Evolutionary conservation across 495 filamentous ascomycete genomes (phyloP).

Genomic region (Rhypophila decipiens): DNA sequence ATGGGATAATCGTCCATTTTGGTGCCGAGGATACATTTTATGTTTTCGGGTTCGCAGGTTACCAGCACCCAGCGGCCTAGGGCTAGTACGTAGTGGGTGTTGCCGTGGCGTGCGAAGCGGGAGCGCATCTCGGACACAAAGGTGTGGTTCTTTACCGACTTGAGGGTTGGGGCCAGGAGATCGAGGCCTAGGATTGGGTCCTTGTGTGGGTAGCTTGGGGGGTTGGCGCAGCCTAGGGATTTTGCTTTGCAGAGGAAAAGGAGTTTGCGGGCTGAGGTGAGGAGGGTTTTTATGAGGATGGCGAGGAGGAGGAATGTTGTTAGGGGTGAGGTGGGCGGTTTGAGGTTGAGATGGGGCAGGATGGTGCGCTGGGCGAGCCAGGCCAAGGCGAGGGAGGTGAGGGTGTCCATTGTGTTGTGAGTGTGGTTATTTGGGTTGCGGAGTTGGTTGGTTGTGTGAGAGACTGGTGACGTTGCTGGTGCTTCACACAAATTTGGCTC

Average conservation of each 20-base stretch:
- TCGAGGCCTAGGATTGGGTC: slow-evolving; percentile 41
- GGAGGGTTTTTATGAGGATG: neutral
- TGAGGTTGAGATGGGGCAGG: neutral
- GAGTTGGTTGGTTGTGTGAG: too few species aligned
- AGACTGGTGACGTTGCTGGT: too few species aligned
- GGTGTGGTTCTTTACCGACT: slow-evolving; percentile 18
- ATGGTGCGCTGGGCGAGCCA: neutral
- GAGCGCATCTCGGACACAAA: slow-evolving; percentile 18
- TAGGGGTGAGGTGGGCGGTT: slow-evolving; percentile 1
- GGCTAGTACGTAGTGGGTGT: slow-evolving; percentile 25
- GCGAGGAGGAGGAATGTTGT: neutral
- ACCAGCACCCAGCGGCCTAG: slow-evolving; percentile 29
- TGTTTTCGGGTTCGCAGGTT: slow-evolving; percentile 67
- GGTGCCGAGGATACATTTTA: slow-evolving; percentile 62
- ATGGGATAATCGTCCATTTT: slow-evolving; percentile 57
- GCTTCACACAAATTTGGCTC: too few species aligned
- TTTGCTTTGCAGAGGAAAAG: slow-evolving; percentile 9
- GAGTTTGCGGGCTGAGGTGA: slow-evolving; percentile 6
- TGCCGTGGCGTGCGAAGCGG: slow-evolving; percentile 17
- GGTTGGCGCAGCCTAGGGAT: slow-evolving; percentile 12
- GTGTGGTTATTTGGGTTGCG: too few species aligned
- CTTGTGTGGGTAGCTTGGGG: slow-evolving; percentile 27
- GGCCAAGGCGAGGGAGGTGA: neutral
- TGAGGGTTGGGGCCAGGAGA: slow-evolving; percentile 21
- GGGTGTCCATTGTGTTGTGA: neutral